Conservation (phyloP, 2,329 filamentous ascomycete genomes). For the Clarireedia monteithiana region DNA sequence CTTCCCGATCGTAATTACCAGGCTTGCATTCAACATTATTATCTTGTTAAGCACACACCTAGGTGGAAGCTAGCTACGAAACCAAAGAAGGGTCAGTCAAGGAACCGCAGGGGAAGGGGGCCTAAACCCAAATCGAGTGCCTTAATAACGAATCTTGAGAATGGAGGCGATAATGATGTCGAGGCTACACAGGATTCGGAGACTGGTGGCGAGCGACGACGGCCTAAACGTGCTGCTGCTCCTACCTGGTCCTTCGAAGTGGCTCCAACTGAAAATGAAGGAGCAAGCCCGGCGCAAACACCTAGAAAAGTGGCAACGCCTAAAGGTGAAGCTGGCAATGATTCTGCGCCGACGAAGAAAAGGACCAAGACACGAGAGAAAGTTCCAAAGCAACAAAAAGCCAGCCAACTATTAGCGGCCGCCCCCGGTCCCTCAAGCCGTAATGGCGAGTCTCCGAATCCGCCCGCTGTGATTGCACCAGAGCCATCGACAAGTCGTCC, state of each 20-base stretch:
- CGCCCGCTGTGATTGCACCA: slow-evolving; percentile 10
- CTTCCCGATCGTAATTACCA: slow-evolving; percentile 64
- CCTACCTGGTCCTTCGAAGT: slow-evolving; percentile 64
- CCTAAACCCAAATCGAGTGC: slow-evolving; percentile 54
- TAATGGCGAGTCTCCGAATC: slow-evolving; percentile 19
- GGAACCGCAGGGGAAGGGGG: slow-evolving; percentile 44
- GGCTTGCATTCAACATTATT: slow-evolving; percentile 80
- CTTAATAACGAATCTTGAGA: slow-evolving; percentile 53
- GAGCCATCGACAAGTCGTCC: slow-evolving; percentile 12
- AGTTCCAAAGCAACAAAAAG: slow-evolving; percentile 25
- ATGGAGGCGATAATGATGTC: slow-evolving; percentile 26
- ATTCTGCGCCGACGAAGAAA: slow-evolving; percentile 33
- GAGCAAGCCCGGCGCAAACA: slow-evolving; percentile 48
- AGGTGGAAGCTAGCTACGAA: slow-evolving; percentile 54
- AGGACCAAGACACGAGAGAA: slow-evolving; percentile 26
- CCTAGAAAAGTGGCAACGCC: slow-evolving; percentile 40
- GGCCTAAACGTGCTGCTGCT: slow-evolving; percentile 54
- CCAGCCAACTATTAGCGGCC: slow-evolving; percentile 26
- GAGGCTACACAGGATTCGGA: slow-evolving; percentile 37
- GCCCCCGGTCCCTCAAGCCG: slow-evolving; percentile 16
- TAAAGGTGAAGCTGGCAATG: slow-evolving; percentile 35
- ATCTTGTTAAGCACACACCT: slow-evolving; percentile 73
- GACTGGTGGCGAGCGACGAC: slow-evolving; percentile 47
- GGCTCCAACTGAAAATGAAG: slow-evolving; percentile 51
- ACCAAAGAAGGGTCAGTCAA: slow-evolving; percentile 39